phyloP scores from a whole-genome alignment of 495 filamentous ascomycete species.

The Clavariopsis aquatica region DNA sequence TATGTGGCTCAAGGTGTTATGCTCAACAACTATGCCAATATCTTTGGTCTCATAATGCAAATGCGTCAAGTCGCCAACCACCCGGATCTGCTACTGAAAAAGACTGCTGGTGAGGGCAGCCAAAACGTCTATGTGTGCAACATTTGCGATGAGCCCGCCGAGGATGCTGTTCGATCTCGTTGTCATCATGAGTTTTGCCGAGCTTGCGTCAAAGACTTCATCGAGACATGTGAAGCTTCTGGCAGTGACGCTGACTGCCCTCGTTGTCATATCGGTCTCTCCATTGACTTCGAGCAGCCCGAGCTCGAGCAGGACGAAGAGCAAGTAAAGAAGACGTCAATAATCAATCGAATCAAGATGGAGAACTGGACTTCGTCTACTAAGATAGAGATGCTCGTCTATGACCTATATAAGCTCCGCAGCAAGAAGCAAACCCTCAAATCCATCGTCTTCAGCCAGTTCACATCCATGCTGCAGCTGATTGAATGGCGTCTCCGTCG shows the following conservation, averaged over 20 bases:
- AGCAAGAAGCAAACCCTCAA: slow-evolving; percentile 90
- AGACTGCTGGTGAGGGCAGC: slow-evolving; percentile 78
- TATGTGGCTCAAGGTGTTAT: slow-evolving; percentile 94
- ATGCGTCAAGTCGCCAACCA: slow-evolving; percentile 97
- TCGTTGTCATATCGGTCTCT: slow-evolving; percentile 82
- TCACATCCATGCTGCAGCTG: slow-evolving; percentile 71
- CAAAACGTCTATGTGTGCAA: slow-evolving; percentile 89
- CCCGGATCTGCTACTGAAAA: slow-evolving; percentile 89
- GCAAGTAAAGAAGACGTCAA: slow-evolving; percentile 84
- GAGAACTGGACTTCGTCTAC: slow-evolving; percentile 95
- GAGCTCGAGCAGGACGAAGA: slow-evolving; percentile 87
- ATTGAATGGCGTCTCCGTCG: slow-evolving; percentile 95
- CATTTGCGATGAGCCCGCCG: slow-evolving; percentile 93
- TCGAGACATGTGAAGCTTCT: slow-evolving; percentile 65
- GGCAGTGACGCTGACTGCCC: slow-evolving; percentile 75
- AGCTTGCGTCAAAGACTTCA: slow-evolving; percentile 79
- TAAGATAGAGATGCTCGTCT: slow-evolving; percentile 94
- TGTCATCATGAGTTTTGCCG: slow-evolving; percentile 97
- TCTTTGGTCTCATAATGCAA: slow-evolving; percentile 87
- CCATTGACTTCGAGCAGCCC: slow-evolving; percentile 90
- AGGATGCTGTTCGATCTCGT: slow-evolving; percentile 86
- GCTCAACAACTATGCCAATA: slow-evolving; percentile 94
- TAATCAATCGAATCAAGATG: slow-evolving; percentile 97
- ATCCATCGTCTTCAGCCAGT: slow-evolving; percentile 75
- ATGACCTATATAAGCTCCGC: slow-evolving; percentile 85